Evolutionary conservation across 208 protist genomes (phyloP).

Genomic region (Leishmania aethiopica): DNA sequence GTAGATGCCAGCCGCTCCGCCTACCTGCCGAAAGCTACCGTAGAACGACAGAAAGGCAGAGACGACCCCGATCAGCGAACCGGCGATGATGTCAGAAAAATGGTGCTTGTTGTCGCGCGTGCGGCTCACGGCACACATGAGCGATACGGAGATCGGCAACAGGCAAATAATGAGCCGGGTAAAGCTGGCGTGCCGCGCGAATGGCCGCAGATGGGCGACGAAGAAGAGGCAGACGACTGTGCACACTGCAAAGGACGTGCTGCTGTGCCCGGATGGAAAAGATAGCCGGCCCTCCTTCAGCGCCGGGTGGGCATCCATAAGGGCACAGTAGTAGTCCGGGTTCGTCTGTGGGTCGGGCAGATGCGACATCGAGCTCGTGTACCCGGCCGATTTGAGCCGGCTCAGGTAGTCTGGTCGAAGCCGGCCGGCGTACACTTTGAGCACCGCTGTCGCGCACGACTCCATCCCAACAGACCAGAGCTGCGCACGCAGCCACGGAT

Average conservation of each 20-base stretch:
- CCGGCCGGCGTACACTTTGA: constrained; percentile 88
- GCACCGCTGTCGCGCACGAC: constrained; percentile 37
- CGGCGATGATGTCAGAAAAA: constrained; percentile 85
- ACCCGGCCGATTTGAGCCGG: constrained; percentile 51
- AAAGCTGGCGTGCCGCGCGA: constrained; percentile 69
- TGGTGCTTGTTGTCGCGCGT: constrained; percentile 89
- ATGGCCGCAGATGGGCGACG: constrained; percentile 66
- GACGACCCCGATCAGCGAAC: constrained; percentile 65
- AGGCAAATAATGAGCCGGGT: constrained; percentile 58
- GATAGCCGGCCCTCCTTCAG: constrained; percentile 83
- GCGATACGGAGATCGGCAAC: constrained; percentile 52
- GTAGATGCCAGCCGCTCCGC: constrained; percentile 38
- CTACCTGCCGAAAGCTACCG: constrained; percentile 41
- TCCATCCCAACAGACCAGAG: constrained; percentile 49
- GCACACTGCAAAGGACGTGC: constrained; percentile 78
- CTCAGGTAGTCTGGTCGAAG: constrained; percentile 91
- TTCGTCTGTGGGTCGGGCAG: constrained; percentile 42
- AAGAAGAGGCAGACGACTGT: constrained; percentile 71
- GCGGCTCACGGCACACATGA: constrained; percentile 77
- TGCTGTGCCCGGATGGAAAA: constrained; percentile 93
- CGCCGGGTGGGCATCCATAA: constrained; percentile 36
- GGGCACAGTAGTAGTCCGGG: constrained; percentile 55
- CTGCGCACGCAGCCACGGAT: constrained; percentile 63
- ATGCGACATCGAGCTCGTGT: constrained; percentile 23
- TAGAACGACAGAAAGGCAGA: constrained; percentile 48